Percentiles rank a stretch among this genome's conserved stretches.
phyloP scores from a whole-genome alignment of 495 filamentous ascomycete species.

The Podospora tetraspora region DNA sequence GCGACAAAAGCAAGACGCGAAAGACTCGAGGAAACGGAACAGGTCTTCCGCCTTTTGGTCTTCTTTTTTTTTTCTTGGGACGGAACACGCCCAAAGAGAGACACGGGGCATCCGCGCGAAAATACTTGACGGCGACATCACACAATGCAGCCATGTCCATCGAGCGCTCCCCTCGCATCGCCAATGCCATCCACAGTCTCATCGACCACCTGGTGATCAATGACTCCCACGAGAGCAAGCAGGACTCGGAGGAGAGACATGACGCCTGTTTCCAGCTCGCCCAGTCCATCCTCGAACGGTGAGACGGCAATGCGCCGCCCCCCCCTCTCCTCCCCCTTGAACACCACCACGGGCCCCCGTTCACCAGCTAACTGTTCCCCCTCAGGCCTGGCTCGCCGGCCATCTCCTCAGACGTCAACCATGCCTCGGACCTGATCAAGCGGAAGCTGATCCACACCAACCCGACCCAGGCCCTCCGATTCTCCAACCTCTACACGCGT shows the following conservation, averaged over 20 bases:
- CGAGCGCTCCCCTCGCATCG: constrained; percentile 41
- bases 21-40: background rate
- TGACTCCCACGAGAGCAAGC: constrained; percentile 46
- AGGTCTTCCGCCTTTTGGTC: background rate
- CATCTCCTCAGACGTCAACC: constrained; percentile 64
- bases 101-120: background rate
- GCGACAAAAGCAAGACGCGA: background rate
- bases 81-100: background rate
- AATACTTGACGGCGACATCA: constrained; percentile 9
- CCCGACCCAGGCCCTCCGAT: constrained; percentile 79
- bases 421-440: constrained; percentile 88
- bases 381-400: constrained; percentile 29
- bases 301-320: background rate
- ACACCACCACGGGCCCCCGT: background rate
- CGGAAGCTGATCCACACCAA: constrained; percentile 71
- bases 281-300: constrained; percentile 47
- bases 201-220: constrained; percentile 49
- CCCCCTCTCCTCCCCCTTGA: background rate
- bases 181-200: constrained; percentile 52
- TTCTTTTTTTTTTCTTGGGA: background rate
- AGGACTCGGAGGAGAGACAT: constrained; percentile 46
- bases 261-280: constrained; percentile 49
- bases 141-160: constrained; percentile 43
- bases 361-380: constrained; percentile 15
- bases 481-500: constrained; percentile 81